Base-by-base conservation (phyloP, 495 filamentous ascomycete species). In the Aspergillus affinis region DNA sequence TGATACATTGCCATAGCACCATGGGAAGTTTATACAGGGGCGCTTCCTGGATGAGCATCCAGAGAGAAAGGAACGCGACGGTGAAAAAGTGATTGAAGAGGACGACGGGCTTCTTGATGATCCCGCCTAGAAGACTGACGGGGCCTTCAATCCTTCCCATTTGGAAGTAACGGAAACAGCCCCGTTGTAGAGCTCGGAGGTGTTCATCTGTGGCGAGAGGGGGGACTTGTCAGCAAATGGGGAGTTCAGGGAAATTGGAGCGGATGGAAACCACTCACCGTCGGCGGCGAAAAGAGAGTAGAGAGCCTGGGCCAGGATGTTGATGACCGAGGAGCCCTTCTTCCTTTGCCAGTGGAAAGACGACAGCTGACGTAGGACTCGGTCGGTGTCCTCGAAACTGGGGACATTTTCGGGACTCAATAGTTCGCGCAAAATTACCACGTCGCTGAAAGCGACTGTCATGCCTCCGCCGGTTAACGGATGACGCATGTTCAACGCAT, bases 401-500 rank as follows among this genome's bases (percentile, higher is more conserved):
- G 91, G 90, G 5, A 95, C 79, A 0, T 71, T 66, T 49, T 82
- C 73, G 0, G 90, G 91, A 54, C 80, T 80, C 1, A 97, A 82
- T 27, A 96, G 72, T 1, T 86, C 80, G 13, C 84, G 75, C n/a
- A 97, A 78, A 0, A 93, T 72, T 8, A 91, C 82, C 2, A 88
- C 93, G 72, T 97, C 93, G 68, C 90, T 92, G 68, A 97, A 86
- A 4, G 90, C 93, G 0, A 97, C 93, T 0, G 93, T 97, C 93
- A 97, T 97, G 62, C 93, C 93, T 64, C 93, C 93, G 55, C 93
- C 93, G 0, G 93, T 97, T 13, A 97, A 78, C 0, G 93, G 93
- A 76, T 97, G 93, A 5, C 93, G 90, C 93, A 97, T 97, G 75
- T 97, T 97, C 78, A 93, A 86, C 8, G 93, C 93, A 74, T 97